These are phyloP conservation scores for Babjeviella inositovora DNA, from an alignment of 805 yeast species.

Conservation along the genomic window DNA sequence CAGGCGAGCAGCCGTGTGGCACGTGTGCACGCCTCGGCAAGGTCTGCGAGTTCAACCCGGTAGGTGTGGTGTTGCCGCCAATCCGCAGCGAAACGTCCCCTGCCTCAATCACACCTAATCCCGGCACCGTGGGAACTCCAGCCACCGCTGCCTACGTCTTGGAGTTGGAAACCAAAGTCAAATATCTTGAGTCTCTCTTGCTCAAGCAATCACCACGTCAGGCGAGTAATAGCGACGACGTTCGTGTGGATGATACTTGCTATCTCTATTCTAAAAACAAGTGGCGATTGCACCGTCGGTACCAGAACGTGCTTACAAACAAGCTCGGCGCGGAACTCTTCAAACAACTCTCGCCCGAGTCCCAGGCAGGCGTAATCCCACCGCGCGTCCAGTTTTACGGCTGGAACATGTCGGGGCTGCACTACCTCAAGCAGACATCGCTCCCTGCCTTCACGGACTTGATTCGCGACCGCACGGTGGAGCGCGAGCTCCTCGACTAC, in stretches of 20 bases:
- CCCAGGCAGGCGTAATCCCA: conserved; percentile 15
- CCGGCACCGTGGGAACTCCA: conserved; percentile 1
- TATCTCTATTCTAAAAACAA: conserved; percentile 17
- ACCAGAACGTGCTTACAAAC: conserved; percentile 21
- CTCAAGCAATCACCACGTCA: conserved; percentile 3
- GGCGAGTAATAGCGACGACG: conserved; percentile 2
- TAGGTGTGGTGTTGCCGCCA: conserved; percentile 1
- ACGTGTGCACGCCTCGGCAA: conserved; percentile 22
- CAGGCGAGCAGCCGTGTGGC: conserved; percentile 33
- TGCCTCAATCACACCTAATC: conserved; percentile 3
- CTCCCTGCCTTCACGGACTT: conserved; percentile 9
- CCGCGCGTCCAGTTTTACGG: conserved; percentile 49
- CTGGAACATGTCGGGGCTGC: conserved; percentile 50
- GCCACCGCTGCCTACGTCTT: conserved; percentile 7
- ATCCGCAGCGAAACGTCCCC: conserved; percentile 1
- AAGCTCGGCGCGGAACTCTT: conserved; percentile 18
- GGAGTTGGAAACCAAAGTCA: conserved; percentile 21
- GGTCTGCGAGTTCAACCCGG: conserved; percentile 11
- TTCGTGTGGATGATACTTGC: conserved; percentile 6
- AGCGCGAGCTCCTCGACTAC: conserved; percentile 13
- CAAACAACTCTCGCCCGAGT: conserved; percentile 14
- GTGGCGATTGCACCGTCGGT: conserved; percentile 29
- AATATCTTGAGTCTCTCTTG: conserved; percentile 16
- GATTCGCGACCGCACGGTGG: conserved; percentile 6
- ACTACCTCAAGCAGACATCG: conserved; percentile 21